Percentiles rank a stretch among this genome's conserved stretches.
These are phyloP conservation scores for Ambrosia hybrid DNA, from an alignment of 140 eudicot genomes.

Conservation along the genomic window DNA sequence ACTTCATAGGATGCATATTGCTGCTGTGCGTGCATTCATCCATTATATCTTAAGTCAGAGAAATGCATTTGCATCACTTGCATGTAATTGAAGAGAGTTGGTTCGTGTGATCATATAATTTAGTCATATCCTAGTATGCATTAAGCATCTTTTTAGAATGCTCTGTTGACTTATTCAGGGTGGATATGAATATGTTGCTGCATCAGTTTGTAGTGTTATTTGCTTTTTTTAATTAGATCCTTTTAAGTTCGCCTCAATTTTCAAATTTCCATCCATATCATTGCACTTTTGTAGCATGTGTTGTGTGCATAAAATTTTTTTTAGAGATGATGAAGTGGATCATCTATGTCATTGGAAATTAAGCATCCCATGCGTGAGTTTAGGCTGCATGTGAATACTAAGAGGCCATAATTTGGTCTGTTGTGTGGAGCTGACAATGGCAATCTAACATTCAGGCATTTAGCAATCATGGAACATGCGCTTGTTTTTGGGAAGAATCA, in stretches of 20 bases:
- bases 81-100: conserved; percentile 51
- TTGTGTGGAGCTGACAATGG: conserved; percentile 26
- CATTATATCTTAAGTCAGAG: conserved; percentile 73
- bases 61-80: conserved; percentile 67
- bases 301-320: conserved; percentile 9
- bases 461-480: conserved; percentile 9
- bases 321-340: conserved; percentile 19
- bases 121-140: conserved; percentile 48
- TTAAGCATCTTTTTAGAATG: conserved; percentile 48
- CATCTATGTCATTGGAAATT: conserved; percentile 27
- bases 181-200: conserved; percentile 30
- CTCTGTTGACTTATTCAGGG: conserved; percentile 25
- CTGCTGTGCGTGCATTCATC: conserved; percentile 71
- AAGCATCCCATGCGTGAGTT: conserved; percentile 38
- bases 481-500: conserved; percentile 35
- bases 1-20: conserved; percentile 53
- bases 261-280: conserved; percentile 9
- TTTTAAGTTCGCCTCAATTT: not conserved
- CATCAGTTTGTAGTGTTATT: conserved; percentile 46
- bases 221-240: conserved; percentile 15
- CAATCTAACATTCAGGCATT: conserved; percentile 36
- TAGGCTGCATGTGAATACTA: conserved; percentile 16
- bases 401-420: conserved; percentile 28
- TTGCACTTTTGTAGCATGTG: conserved; percentile 9
- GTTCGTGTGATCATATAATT: conserved; percentile 51